A percentile compares a stretch with the other conserved stretches of the same genome.
Conservation (phyloP, 257 asterid genomes). For the Thymus quinquecostatus region DNA sequence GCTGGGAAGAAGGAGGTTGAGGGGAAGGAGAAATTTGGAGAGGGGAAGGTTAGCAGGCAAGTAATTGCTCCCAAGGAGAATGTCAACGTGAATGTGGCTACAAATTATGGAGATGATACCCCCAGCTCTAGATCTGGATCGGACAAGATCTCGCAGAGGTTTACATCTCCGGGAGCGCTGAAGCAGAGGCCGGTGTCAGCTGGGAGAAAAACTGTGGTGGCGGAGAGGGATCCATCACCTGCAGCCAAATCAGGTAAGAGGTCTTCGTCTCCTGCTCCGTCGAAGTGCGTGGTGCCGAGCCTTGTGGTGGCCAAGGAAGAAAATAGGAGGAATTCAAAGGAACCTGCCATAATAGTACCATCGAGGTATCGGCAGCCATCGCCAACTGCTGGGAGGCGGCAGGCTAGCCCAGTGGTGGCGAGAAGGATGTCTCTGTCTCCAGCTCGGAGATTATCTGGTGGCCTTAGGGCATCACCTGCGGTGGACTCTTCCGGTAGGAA, state of each 20-base stretch:
- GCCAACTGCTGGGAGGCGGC: constrained; percentile 69
- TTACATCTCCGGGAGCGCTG: constrained; percentile 66
- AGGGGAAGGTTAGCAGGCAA: constrained; percentile 42
- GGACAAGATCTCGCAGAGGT: constrained; percentile 64
- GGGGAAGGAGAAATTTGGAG: constrained; percentile 32
- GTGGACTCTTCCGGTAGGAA: constrained; percentile 80
- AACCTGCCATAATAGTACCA: constrained; percentile 87
- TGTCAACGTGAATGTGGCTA: constrained; percentile 52
- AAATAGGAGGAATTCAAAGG: constrained; percentile 66
- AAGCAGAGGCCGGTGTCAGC: constrained; percentile 67
- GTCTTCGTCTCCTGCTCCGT: constrained; percentile 86
- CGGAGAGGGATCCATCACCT: constrained; percentile 85
- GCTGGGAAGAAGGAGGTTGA: constrained; percentile 45
- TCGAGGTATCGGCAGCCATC: constrained; percentile 94
- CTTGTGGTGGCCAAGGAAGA: constrained; percentile 84
- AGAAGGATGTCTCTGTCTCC: constrained; percentile 93
- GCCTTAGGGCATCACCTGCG: constrained; percentile 65
- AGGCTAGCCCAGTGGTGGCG: constrained; percentile 71
- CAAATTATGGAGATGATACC: constrained; percentile 28
- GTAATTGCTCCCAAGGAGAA: constrained; percentile 58
- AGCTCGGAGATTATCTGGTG: constrained; percentile 75
- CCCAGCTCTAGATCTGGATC: constrained; percentile 28
- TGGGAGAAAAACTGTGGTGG: constrained; percentile 53
- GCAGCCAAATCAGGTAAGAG: constrained; percentile 70
- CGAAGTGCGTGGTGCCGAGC: constrained; percentile 90